Evolutionary conservation across 495 filamentous ascomycete genomes (phyloP), one percentile per base, ranked within the genome.

Genomic region (Aspergillus homomorphus): DNA sequence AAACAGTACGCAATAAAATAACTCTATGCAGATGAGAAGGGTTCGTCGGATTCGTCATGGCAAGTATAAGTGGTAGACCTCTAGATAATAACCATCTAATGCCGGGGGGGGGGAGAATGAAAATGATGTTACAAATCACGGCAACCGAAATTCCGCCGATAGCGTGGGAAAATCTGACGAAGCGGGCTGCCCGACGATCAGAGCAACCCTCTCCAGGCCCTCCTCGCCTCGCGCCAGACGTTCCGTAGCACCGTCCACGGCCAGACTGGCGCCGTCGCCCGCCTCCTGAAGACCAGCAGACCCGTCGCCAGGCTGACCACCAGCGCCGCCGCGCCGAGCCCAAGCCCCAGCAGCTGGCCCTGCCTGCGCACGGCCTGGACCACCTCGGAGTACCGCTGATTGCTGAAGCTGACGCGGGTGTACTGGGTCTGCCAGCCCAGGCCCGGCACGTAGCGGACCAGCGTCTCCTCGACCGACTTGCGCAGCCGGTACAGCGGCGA

Each of bases 371-470:
- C 87, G 57, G 80, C 82, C 28, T 72, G 77, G 23, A 89, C 77
- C 3, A 98, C 89, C 59, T 95, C 89, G 2, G 87, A 89, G 68
- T 99, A 99, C 26, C 89, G 77, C 75, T 94, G 87, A 63, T 95
- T 96, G 26, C 89, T 88, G 70, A 98, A 98, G 60, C 90, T 95
- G 21, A 98, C 86, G 16, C 93, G 78, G n/a, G 86, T 84, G 66
- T 98, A 98, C 76, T 97, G 90, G 1, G 94, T 98, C 70, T 84
- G 83, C 84, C 91, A 96, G 2, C 92, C 94, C 19, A 90, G 65
- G 45, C 76, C 72, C 1, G 94, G 94, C 5, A 95, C 52, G 54
- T 87, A 87, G n/a, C 84, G 79, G 44, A 84, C 86, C 41, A 97
- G 68, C n/a, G 77, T 80, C 73, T 98, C 94, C 71, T 98, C 95